Percentiles rank a stretch among this genome's conserved stretches.
Conservation (phyloP, 441 rosid species). For the Rhodomyrtus psidioides region DNA sequence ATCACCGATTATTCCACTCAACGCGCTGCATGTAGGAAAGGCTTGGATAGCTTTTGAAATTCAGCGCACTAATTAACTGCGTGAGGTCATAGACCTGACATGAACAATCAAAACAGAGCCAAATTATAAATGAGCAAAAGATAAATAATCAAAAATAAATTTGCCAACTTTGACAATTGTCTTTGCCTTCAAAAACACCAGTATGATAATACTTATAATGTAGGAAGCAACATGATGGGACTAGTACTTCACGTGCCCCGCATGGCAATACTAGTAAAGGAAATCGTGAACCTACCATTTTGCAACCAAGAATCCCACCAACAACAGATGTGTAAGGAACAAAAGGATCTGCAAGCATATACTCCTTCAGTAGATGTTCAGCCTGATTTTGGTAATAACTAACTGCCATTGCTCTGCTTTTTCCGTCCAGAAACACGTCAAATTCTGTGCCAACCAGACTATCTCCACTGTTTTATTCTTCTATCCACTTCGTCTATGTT, state of each 20-base stretch:
- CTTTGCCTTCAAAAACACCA: background rate
- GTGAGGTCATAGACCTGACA: conserved; percentile 49
- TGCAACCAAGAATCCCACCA: conserved; percentile 39
- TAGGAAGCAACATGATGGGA: background rate
- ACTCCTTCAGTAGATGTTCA: conserved; percentile 38
- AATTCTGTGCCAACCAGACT: background rate
- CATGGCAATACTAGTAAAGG: background rate
- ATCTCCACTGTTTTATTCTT: background rate
- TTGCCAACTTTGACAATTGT: background rate
- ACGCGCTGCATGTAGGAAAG: conserved; percentile 41
- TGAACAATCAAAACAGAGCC: background rate
- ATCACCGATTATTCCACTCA: conserved; percentile 71
- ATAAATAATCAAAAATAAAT: background rate
- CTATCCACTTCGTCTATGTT: background rate
- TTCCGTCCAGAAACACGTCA: background rate
- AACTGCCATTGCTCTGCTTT: conserved; percentile 10
- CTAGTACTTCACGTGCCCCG: background rate
- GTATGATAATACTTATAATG: background rate
- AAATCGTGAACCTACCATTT: conserved; percentile 25
- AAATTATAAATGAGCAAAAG: background rate
- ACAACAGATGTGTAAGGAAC: conserved; percentile 43
- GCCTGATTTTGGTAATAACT: conserved; percentile 40
- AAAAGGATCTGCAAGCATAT: conserved; percentile 35
- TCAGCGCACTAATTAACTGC: conserved; percentile 34
- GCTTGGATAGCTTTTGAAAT: conserved; percentile 39